Evolutionary conservation across 179 eudicot species (phyloP).

Genomic region (Carnegiea gigantea): DNA sequence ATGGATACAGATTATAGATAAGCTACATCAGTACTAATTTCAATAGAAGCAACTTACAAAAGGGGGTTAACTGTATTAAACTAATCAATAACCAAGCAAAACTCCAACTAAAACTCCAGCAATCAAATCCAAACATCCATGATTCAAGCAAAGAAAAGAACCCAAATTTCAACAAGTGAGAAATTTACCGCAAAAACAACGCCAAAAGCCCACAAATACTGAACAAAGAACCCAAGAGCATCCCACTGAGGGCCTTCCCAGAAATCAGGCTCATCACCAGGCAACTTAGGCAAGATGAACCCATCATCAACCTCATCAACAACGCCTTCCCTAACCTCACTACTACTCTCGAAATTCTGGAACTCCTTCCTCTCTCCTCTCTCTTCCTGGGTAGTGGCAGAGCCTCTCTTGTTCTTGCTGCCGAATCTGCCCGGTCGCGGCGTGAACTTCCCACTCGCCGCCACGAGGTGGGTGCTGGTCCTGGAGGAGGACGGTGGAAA

Average conservation of each 20-base stretch:
- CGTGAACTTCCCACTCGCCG: slow-evolving; percentile 58
- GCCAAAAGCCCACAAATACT: slow-evolving; percentile 99
- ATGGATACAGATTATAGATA: no score
- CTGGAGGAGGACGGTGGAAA: slow-evolving; percentile 21
- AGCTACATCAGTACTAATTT: no score
- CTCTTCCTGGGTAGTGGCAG: slow-evolving; percentile 43
- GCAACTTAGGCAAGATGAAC: slow-evolving; percentile 64
- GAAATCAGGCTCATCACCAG: slow-evolving; percentile 55
- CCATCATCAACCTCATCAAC: slow-evolving; percentile 49
- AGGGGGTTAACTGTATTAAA: not conserved
- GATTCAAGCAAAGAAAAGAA: not conserved
- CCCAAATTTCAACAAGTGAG: not conserved
- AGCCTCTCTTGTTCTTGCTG: slow-evolving; percentile 57
- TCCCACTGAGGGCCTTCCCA: slow-evolving; percentile 95
- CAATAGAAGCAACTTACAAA: not conserved
- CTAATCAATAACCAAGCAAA: not conserved
- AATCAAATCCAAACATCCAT: not conserved
- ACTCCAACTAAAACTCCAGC: not conserved
- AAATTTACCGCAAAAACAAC: slow-evolving; percentile 66
- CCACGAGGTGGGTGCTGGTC: slow-evolving; percentile 30
- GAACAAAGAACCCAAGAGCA: slow-evolving; percentile 73
- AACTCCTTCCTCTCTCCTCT: slow-evolving; percentile 14
- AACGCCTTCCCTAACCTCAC: slow-evolving; percentile 17
- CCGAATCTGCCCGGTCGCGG: slow-evolving; percentile 63
- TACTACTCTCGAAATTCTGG: slow-evolving; percentile 17